Evolutionary conservation across 768 basidiomycete genomes (phyloP).

Genomic region (Mycena filopes): DNA sequence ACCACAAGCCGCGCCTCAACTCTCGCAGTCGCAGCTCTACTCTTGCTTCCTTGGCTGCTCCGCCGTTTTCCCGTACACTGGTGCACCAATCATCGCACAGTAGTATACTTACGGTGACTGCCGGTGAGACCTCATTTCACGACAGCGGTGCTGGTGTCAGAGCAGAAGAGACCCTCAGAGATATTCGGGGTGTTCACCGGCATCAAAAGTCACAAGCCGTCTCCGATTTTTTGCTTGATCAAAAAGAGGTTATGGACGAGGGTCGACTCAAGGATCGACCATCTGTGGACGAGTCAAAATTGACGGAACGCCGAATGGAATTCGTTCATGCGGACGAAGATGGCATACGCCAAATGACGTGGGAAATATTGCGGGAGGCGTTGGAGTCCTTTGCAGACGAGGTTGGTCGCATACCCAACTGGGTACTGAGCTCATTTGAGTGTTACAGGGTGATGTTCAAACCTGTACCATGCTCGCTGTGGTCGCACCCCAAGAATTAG

Average conservation of each 20-base stretch:
- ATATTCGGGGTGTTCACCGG: constrained; percentile 40
- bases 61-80: constrained; percentile 43
- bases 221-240: constrained; percentile 43
- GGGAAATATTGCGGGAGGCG: constrained; percentile 63
- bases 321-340: constrained; percentile 61
- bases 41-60: constrained; percentile 66
- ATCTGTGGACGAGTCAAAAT: constrained; percentile 26
- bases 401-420: constrained; percentile 45
- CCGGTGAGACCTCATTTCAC: constrained; percentile 56
- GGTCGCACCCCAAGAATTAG: constrained; percentile 69
- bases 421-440: constrained; percentile 13
- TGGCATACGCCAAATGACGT: constrained; percentile 62
- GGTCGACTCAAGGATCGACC: constrained; percentile 6
- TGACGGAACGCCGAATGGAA: constrained; percentile 54
- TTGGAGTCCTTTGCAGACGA: constrained; percentile 72
- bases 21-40: constrained; percentile 74
- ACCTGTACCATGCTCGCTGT: constrained; percentile 80
- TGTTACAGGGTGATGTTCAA: constrained; percentile 82
- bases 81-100: constrained; percentile 66
- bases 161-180: constrained; percentile 42
- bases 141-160: constrained; percentile 39
- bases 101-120: constrained; percentile 79
- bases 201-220: constrained; percentile 45
- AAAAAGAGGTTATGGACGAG: constrained; percentile 31
- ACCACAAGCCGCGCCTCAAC: constrained; percentile 41